phyloP scores from a whole-genome alignment of 768 basidiomycete species.

The Serendipita vermifera region DNA sequence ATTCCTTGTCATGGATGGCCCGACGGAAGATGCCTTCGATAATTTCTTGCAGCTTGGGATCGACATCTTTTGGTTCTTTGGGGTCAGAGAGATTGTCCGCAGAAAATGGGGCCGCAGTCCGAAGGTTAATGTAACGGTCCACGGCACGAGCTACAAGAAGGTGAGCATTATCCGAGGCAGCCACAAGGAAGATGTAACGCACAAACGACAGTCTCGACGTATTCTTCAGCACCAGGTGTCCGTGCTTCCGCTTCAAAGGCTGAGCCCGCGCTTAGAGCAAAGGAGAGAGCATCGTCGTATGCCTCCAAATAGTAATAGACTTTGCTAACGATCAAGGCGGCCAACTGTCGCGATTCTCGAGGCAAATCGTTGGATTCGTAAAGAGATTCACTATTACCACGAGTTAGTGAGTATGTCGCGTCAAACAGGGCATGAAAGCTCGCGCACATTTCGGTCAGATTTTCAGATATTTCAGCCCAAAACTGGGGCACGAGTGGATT shows the following conservation, averaged over 20 bases:
- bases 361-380: conserved; percentile 75
- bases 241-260: conserved; percentile 70
- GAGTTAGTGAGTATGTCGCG: conserved; percentile 11
- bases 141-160: conserved; percentile 70
- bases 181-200: conserved; percentile 25
- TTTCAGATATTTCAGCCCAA: conserved; percentile 98
- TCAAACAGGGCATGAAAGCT: background rate
- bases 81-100: conserved; percentile 34
- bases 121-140: conserved; percentile 74
- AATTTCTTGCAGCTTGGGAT: conserved; percentile 64
- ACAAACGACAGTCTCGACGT: conserved; percentile 91
- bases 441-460: conserved; percentile 75
- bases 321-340: conserved; percentile 91
- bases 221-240: conserved; percentile 60
- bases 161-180: background rate
- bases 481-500: conserved; percentile 80
- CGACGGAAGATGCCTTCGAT: conserved; percentile 82
- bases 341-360: conserved; percentile 59
- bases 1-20: conserved; percentile 80
- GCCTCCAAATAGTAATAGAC: conserved; percentile 95
- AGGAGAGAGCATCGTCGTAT: conserved; percentile 89
- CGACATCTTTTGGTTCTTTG: conserved; percentile 46
- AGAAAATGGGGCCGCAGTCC: conserved; percentile 24
- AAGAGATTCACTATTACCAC: conserved; percentile 60
- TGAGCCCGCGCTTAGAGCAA: conserved; percentile 80